Percentiles rank a stretch among this genome's conserved stretches.
Conservation (phyloP, 768 basidiomycete genomes). For the Cystofilobasidium capitatum region DNA sequence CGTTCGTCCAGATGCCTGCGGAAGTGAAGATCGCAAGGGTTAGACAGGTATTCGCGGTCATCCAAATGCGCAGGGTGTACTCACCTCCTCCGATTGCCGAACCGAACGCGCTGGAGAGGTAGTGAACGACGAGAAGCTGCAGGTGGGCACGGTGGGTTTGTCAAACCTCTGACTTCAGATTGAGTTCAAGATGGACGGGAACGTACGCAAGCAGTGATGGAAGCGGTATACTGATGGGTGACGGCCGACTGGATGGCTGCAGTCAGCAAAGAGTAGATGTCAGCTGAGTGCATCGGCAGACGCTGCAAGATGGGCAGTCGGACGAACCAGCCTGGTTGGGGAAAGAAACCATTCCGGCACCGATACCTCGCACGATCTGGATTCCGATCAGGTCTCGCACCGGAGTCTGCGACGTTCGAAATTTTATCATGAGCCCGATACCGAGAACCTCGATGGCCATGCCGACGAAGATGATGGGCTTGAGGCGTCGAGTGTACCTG, state of each 20-base stretch:
- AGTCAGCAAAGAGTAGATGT: background rate
- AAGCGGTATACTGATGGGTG: slow-evolving; percentile 30
- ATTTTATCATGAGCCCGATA: slow-evolving; percentile 37
- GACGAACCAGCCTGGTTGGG: slow-evolving; percentile 35
- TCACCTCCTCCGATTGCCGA: slow-evolving; percentile 35
- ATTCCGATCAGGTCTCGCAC: slow-evolving; percentile 34
- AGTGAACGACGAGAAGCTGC: slow-evolving; percentile 36
- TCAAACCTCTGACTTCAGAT: too few relatives aligned
- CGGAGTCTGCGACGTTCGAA: slow-evolving; percentile 30
- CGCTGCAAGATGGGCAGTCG: too few relatives aligned
- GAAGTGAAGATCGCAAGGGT: too few relatives aligned
- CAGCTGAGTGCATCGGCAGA: too few relatives aligned
- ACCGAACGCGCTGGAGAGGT: slow-evolving; percentile 35
- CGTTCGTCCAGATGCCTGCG: slow-evolving; percentile 39
- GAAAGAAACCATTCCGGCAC: slow-evolving; percentile 34
- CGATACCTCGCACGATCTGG: slow-evolving; percentile 33
- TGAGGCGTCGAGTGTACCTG: slow-evolving; percentile 34
- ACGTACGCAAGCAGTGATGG: slow-evolving; percentile 34
- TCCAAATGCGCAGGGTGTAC: too few relatives aligned
- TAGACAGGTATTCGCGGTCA: too few relatives aligned
- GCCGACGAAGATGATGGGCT: slow-evolving; percentile 37
- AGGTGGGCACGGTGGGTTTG: too few relatives aligned
- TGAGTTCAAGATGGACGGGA: too few relatives aligned
- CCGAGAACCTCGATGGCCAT: slow-evolving; percentile 33
- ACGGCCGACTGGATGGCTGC: slow-evolving; percentile 29